phyloP scores from a whole-genome alignment of 495 filamentous ascomycete species.

The Aspergillus egyptiacus region DNA sequence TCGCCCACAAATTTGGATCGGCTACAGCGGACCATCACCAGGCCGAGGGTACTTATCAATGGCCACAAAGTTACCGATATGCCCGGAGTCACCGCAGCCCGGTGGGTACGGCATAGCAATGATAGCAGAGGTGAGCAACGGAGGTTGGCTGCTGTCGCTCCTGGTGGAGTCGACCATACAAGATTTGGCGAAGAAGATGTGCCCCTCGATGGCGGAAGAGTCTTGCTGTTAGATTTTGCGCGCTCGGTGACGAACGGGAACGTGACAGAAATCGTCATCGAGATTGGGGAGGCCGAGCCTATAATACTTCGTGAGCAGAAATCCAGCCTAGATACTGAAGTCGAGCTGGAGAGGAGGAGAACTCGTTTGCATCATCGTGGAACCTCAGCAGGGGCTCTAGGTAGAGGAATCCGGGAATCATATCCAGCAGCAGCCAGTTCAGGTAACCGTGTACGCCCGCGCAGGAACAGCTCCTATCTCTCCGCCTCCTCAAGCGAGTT shows the following conservation, averaged over 20 bases:
- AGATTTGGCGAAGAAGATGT: slow-evolving; percentile 67
- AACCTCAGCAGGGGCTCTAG: slow-evolving; percentile 19
- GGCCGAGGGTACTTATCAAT: slow-evolving; percentile 32
- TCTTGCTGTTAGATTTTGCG: slow-evolving; percentile 73
- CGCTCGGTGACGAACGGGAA: slow-evolving; percentile 52
- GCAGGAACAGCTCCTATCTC: slow-evolving; percentile 24
- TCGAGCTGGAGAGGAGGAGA: slow-evolving; percentile 71
- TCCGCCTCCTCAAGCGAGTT: slow-evolving; percentile 18
- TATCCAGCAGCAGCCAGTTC: slow-evolving; percentile 19
- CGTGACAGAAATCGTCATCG: slow-evolving; percentile 55
- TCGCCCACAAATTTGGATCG: slow-evolving; percentile 25
- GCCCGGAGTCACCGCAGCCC: slow-evolving; percentile 37
- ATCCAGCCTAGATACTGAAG: slow-evolving; percentile 72
- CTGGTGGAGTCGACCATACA: slow-evolving; percentile 59
- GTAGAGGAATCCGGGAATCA: slow-evolving; percentile 20
- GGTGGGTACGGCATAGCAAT: slow-evolving; percentile 32
- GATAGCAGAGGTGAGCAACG: slow-evolving; percentile 12
- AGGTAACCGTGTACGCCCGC: slow-evolving; percentile 14
- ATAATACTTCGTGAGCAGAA: slow-evolving; percentile 69
- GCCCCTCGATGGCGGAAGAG: slow-evolving; percentile 73
- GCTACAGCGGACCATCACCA: slow-evolving; percentile 28
- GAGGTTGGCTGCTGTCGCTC: slow-evolving; percentile 67
- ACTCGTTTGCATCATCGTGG: slow-evolving; percentile 47
- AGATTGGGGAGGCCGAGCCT: slow-evolving; percentile 64
- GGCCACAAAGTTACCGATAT: slow-evolving; percentile 39